A percentile compares a stretch with the other conserved stretches of the same genome.
These are phyloP conservation scores for Tarenaya hassleriana DNA, from an alignment of 345 rosid species.

Conservation along the genomic window DNA sequence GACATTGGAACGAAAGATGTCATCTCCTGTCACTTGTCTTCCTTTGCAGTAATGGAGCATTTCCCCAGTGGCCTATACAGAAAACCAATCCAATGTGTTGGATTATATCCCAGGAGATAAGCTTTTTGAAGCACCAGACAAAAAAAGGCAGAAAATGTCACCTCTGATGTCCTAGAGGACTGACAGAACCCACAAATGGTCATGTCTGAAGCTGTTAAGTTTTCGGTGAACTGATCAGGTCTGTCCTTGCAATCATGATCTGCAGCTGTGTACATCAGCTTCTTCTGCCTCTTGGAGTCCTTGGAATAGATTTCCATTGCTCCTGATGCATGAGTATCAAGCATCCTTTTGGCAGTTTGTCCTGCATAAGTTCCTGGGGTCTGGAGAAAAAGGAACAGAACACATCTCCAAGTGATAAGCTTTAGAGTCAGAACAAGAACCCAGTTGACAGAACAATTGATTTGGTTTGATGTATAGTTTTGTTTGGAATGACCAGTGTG, in stretches of 20 bases:
- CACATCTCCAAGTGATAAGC: constrained; percentile 1
- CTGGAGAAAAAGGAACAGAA: constrained; percentile 24
- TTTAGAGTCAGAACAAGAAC: not conserved
- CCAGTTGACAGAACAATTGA: no score
- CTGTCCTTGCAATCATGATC: constrained; percentile 8
- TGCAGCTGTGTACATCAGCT: constrained; percentile 26
- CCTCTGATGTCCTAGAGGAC: constrained; percentile 50
- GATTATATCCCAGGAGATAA: not conserved
- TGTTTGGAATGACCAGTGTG: no score
- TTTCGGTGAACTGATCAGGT: constrained; percentile 22
- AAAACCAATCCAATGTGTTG: not conserved
- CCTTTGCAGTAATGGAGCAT: constrained; percentile 64
- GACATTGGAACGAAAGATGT: constrained; percentile 35
- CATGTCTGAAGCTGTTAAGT: constrained; percentile 16
- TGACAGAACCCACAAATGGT: constrained; percentile 71
- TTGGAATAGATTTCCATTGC: constrained; percentile 30
- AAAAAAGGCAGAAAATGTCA: constrained; percentile 22
- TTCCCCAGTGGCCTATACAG: constrained; percentile 53
- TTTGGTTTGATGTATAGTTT: no score
- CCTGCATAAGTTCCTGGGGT: constrained; percentile 26
- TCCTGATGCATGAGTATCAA: constrained; percentile 29
- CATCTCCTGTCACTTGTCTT: constrained; percentile 43
- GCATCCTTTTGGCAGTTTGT: constrained; percentile 28
- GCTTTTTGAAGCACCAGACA: not conserved
- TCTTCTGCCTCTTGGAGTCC: constrained; percentile 51